Percentiles rank a stretch among this genome's conserved stretches.
phyloP scores from a whole-genome alignment of 2,329 filamentous ascomycete species.

The Pleoardoris graminearum region DNA sequence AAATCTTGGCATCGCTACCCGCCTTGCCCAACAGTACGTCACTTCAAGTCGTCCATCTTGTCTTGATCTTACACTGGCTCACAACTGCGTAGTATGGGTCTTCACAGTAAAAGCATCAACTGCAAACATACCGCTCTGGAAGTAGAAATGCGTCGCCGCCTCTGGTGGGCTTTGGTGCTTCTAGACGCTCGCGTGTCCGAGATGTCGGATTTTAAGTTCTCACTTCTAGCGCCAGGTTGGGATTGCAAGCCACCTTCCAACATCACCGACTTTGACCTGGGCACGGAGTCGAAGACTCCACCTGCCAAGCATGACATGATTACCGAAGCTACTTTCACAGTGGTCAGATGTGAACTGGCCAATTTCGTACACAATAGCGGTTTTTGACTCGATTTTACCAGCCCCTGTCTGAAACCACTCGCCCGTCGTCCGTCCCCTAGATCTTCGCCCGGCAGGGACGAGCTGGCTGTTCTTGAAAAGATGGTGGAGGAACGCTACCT shows the following conservation, averaged over 20 bases:
- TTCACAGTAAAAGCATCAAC: slow-evolving; percentile 60
- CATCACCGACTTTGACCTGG: slow-evolving; percentile 54
- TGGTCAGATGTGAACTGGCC: slow-evolving; percentile 55
- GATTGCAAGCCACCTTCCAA: slow-evolving; percentile 56
- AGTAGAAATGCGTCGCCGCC: slow-evolving; percentile 62
- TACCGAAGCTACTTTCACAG: slow-evolving; percentile 58
- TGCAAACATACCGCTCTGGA: slow-evolving; percentile 59
- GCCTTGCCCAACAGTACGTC: slow-evolving; percentile 56
- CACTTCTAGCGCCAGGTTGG: slow-evolving; percentile 51
- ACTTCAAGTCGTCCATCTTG: not conserved
- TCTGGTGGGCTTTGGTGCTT: slow-evolving; percentile 65
- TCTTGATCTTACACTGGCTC: not conserved
- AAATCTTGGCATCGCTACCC: slow-evolving; percentile 60
- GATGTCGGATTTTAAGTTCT: slow-evolving; percentile 57
- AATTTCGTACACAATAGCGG: slow-evolving; percentile 47
- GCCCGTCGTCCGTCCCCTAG: slow-evolving; percentile 27
- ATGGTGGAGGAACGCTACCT: slow-evolving; percentile 46
- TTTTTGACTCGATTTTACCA: slow-evolving; percentile 53
- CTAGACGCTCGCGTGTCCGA: slow-evolving; percentile 60
- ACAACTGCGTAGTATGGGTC: slow-evolving; percentile 51
- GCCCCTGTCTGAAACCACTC: slow-evolving; percentile 48
- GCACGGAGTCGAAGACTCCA: slow-evolving; percentile 44
- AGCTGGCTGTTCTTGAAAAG: slow-evolving; percentile 44
- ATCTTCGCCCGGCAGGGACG: slow-evolving; percentile 18
- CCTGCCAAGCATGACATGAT: slow-evolving; percentile 49